phyloP scores from a whole-genome alignment of 78 protist species.

The Guillardia theta region DNA sequence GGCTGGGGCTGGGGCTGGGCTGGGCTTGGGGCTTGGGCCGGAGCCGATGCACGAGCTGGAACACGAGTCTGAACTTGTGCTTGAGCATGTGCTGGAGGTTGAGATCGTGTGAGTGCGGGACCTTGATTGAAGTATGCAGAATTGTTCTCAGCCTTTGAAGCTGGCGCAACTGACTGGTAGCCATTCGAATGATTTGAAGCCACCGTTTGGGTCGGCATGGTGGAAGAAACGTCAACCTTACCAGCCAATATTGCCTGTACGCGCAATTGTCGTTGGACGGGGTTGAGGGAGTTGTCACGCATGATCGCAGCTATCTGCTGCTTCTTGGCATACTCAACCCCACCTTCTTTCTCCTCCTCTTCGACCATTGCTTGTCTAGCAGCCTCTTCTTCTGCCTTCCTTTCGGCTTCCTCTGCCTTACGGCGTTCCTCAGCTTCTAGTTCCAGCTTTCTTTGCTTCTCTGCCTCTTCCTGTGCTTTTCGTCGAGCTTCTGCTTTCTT shows the following conservation, averaged over 20 bases:
- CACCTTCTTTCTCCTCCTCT: too few species aligned
- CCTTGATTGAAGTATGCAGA: too few species aligned
- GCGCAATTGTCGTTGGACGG: not conserved
- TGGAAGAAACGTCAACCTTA: not conserved
- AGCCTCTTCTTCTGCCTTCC: not conserved
- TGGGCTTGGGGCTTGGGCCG: not conserved
- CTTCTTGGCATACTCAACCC: not conserved
- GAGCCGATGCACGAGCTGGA: too few species aligned
- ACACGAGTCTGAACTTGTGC: too few species aligned
- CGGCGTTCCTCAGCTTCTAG: not conserved
- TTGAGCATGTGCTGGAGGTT: too few species aligned
- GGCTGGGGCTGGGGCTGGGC: not conserved
- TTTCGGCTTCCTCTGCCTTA: not conserved
- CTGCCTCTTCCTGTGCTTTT: not conserved
- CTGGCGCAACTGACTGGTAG: too few species aligned
- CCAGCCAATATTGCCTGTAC: not conserved
- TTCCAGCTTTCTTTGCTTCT: not conserved
- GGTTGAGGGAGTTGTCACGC: not conserved
- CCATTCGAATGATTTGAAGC: too few species aligned
- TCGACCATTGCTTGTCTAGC: too few species aligned
- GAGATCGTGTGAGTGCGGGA: too few species aligned
- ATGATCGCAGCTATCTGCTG: conserved; percentile 10
- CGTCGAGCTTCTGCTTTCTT: not conserved
- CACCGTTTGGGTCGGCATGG: too few species aligned
- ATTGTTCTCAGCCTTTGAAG: too few species aligned